phyloP scores from a whole-genome alignment of 2,329 filamentous ascomycete species.

The Phialophora macrospora region DNA sequence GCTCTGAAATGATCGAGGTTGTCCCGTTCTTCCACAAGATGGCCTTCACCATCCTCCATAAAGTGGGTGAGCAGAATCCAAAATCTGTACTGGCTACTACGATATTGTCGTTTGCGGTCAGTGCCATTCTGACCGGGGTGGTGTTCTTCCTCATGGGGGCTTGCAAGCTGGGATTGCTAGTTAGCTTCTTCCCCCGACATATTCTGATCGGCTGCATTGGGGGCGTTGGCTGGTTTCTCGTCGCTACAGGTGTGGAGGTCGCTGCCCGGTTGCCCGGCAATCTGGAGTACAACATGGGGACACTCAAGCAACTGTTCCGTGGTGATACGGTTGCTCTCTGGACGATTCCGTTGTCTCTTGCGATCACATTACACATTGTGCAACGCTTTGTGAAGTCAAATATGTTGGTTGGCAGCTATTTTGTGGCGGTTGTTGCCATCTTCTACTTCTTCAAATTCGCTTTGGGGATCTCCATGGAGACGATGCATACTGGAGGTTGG shows the following conservation, averaged over 20 bases:
- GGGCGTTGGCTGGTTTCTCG: constrained; percentile 92
- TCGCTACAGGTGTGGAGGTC: constrained; percentile 90
- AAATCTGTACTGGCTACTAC: constrained; percentile 92
- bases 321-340: constrained; percentile 79
- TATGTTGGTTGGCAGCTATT: constrained; percentile 84
- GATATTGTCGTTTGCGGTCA: constrained; percentile 86
- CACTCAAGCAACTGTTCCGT: constrained; percentile 73
- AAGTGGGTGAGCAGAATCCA: constrained; percentile 78
- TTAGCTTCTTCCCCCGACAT: constrained; percentile 95
- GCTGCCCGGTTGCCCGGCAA: constrained; percentile 86
- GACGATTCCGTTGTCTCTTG: constrained; percentile 77
- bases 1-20: constrained; percentile 97
- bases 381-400: constrained; percentile 79
- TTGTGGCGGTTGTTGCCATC: constrained; percentile 75
- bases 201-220: constrained; percentile 97
- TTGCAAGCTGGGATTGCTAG: constrained; percentile 86
- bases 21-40: constrained; percentile 99
- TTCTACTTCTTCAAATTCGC: constrained; percentile 53
- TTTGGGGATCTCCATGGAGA: constrained; percentile 68
- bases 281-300: constrained; percentile 78
- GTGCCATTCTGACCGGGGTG: constrained; percentile 85
- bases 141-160: constrained; percentile 91
- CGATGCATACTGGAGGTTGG: constrained; percentile 78
- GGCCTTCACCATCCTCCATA: constrained; percentile 81
- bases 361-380: constrained; percentile 74